Percentiles rank a stretch among this genome's conserved stretches.
phyloP scores from a whole-genome alignment of 2,329 filamentous ascomycete genomes.

The Allantophomopsis lycopodina region DNA sequence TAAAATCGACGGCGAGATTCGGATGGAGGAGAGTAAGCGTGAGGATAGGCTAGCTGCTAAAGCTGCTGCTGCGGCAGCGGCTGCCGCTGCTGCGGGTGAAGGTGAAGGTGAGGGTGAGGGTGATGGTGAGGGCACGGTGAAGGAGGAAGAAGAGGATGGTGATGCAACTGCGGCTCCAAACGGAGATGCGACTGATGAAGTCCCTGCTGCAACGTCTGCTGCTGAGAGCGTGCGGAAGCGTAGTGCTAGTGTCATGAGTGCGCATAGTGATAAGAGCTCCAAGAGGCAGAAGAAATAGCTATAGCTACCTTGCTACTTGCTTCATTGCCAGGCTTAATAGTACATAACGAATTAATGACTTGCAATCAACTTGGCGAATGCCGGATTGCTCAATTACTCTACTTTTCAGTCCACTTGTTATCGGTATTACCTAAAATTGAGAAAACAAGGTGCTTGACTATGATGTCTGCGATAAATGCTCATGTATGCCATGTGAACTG shows the following conservation, averaged over 20 bases:
- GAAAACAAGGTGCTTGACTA: too few species aligned
- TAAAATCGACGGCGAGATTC: conserved; percentile 62
- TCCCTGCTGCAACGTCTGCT: conserved; percentile 61
- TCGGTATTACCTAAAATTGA: too few species aligned
- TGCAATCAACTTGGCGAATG: too few species aligned
- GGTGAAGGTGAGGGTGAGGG: conserved; percentile 26
- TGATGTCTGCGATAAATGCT: too few species aligned
- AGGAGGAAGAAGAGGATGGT: conserved; percentile 23
- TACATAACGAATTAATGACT: too few species aligned
- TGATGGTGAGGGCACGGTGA: conserved; percentile 60
- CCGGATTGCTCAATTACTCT: too few species aligned
- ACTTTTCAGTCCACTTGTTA: too few species aligned
- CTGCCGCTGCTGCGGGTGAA: conserved; percentile 5
- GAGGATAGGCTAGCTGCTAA: conserved; percentile 22
- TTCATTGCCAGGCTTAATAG: too few species aligned
- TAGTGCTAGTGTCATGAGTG: conserved; percentile 70
- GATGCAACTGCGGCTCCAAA: conserved; percentile 11
- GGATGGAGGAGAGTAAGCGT: conserved; percentile 41
- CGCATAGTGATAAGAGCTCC: conserved; percentile 44
- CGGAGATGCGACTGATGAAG: conserved; percentile 47
- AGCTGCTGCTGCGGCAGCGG: conserved; percentile 6
- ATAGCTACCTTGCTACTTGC: too few species aligned
- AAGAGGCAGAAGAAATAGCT: conserved; percentile 31
- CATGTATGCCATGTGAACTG: too few species aligned
- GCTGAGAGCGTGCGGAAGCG: conserved; percentile 63